phyloP scores from a whole-genome alignment of 768 basidiomycete genomes.

The Kondoa malvinella region DNA sequence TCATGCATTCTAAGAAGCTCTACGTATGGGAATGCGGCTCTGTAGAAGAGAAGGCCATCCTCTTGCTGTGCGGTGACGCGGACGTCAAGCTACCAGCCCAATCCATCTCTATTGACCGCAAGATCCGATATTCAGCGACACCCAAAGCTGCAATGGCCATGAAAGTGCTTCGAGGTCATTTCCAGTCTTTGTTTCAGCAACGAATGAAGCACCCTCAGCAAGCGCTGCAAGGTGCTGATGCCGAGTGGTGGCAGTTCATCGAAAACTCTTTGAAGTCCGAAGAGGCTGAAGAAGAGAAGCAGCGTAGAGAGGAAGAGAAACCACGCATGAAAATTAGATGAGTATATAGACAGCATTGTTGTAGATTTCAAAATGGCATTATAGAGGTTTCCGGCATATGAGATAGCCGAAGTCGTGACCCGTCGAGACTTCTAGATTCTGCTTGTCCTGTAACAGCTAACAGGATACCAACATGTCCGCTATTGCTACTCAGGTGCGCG shows the following conservation, averaged over 20 bases:
- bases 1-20: conserved; percentile 79
- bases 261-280: background rate
- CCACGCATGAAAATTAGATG: background rate
- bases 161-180: conserved; percentile 48
- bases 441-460: background rate
- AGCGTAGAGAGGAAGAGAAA: background rate
- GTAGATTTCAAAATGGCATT: too few relatives aligned
- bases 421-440: background rate
- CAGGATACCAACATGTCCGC: background rate
- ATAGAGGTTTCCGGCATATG: too few relatives aligned
- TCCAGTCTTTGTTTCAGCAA: conserved; percentile 17
- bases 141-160: conserved; percentile 63
- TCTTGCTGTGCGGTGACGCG: conserved; percentile 72
- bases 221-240: conserved; percentile 9
- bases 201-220: conserved; percentile 22
- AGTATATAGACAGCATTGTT: too few relatives aligned
- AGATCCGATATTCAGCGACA: conserved; percentile 52
- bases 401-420: background rate
- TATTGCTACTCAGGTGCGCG: background rate
- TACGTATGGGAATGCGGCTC: conserved; percentile 80
- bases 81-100: conserved; percentile 69
- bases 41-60: conserved; percentile 60
- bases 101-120: conserved; percentile 63
- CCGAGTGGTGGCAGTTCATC: background rate
- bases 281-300: background rate